Conservation (phyloP, 2,329 filamentous ascomycete species). For the Fusarium poae region DNA sequence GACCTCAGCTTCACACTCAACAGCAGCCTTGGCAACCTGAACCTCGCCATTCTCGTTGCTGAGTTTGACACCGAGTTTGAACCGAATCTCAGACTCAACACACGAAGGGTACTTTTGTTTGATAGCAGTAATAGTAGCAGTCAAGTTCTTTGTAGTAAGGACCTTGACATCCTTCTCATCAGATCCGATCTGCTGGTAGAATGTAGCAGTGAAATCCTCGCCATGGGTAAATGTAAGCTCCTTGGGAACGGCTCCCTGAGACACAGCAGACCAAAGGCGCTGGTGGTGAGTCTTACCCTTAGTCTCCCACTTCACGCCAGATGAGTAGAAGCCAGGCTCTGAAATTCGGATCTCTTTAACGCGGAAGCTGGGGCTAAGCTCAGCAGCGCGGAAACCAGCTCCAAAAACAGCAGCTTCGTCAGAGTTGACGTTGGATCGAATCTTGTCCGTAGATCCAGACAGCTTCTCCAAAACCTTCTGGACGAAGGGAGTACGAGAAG, state of each 20-base stretch:
- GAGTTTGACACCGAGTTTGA: constrained; percentile 82
- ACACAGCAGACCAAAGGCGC: constrained; percentile 84
- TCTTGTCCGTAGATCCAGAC: constrained; percentile 78
- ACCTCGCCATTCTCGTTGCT: constrained; percentile 81
- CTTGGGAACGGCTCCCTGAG: constrained; percentile 82
- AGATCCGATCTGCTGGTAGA: constrained; percentile 78
- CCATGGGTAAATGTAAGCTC: constrained; percentile 86
- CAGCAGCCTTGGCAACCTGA: constrained; percentile 78
- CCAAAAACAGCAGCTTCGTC: constrained; percentile 97
- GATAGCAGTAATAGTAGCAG: constrained; percentile 81
- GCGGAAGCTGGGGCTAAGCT: constrained; percentile 93
- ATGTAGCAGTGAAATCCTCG: constrained; percentile 82
- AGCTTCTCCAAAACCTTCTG: constrained; percentile 87
- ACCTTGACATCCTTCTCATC: constrained; percentile 72
- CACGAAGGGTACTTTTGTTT: constrained; percentile 82
- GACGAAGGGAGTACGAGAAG: constrained; percentile 91
- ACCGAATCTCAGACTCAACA: constrained; percentile 79
- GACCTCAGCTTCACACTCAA: constrained; percentile 87
- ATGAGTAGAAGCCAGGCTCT: constrained; percentile 81
- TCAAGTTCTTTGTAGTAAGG: constrained; percentile 86
- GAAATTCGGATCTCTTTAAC: constrained; percentile 93
- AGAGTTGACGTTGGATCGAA: constrained; percentile 94
- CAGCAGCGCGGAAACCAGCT: constrained; percentile 92
- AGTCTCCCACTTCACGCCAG: constrained; percentile 79
- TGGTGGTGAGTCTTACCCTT: constrained; percentile 79